Percentiles rank a stretch among this genome's conserved stretches.
These are phyloP conservation scores for Striga asiatica DNA, from an alignment of 257 asterid species.

Conservation along the genomic window DNA sequence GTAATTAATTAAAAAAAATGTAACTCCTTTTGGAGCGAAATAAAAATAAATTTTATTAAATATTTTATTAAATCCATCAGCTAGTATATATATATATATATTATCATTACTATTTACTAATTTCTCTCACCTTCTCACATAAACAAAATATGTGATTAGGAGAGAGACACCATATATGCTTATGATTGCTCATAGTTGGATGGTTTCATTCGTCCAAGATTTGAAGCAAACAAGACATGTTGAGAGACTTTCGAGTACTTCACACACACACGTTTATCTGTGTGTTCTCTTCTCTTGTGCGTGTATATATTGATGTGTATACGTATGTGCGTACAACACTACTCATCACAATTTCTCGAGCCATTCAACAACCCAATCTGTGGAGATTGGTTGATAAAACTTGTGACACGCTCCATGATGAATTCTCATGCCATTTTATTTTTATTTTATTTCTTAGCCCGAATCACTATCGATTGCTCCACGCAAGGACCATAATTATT, in stretches of 20 bases:
- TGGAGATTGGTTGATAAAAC: slow-evolving; percentile 30
- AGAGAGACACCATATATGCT: slow-evolving; percentile 12
- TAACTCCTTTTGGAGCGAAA: no score
- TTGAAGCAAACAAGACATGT: slow-evolving; percentile 20
- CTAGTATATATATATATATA: no score
- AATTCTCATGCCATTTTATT: slow-evolving; percentile 27
- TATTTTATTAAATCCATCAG: no score
- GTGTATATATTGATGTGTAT: no score
- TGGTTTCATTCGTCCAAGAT: slow-evolving; percentile 21
- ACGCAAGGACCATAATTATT: slow-evolving; percentile 21
- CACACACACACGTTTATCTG: neutral
- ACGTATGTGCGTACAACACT: neutral
- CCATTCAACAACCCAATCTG: slow-evolving; percentile 36
- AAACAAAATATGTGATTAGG: neutral
- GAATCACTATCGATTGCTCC: slow-evolving; percentile 33
- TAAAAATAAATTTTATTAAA: no score
- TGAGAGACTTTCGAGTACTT: slow-evolving; percentile 12
- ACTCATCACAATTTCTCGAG: slow-evolving; percentile 40
- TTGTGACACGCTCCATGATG: slow-evolving; percentile 45
- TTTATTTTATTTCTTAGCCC: neutral
- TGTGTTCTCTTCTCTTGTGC: neutral
- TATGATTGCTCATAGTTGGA: slow-evolving; percentile 27
- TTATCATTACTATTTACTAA: no score
- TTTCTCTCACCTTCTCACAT: neutral
- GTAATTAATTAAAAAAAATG: no score